Conservation (phyloP, 1,284 basidiomycete species). For the Malassezia brasiliensis region DNA sequence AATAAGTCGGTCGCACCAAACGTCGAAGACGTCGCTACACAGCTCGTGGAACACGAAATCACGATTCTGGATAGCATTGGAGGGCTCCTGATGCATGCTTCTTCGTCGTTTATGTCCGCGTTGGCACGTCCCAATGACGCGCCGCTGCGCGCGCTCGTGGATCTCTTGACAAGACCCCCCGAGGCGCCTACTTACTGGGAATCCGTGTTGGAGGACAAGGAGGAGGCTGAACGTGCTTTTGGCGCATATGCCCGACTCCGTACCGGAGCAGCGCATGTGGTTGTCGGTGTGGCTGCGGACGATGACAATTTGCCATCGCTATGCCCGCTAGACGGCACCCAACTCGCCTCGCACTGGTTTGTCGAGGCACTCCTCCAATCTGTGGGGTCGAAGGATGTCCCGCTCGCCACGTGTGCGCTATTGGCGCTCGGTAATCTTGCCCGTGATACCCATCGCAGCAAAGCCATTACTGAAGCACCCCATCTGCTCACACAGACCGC, state of each 20-base stretch:
- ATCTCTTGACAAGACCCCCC: neutral
- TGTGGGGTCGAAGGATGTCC: slow-evolving; percentile 62
- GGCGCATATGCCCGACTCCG: neutral
- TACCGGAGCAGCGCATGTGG: slow-evolving; percentile 56
- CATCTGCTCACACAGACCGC: neutral
- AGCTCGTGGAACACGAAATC: neutral
- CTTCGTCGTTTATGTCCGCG: neutral
- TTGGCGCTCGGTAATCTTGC: slow-evolving; percentile 72
- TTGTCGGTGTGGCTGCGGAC: slow-evolving; percentile 74
- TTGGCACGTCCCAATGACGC: neutral
- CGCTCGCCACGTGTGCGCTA: slow-evolving; percentile 62
- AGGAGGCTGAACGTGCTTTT: neutral
- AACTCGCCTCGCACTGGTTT: neutral
- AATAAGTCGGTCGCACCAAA: neutral
- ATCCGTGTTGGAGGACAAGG: neutral
- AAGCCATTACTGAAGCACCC: neutral
- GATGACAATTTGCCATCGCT: slow-evolving; percentile 66
- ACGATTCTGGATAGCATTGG: neutral
- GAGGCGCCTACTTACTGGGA: neutral
- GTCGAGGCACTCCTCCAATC: slow-evolving; percentile 47
- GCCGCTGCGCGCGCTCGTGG: neutral
- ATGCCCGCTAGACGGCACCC: slow-evolving; percentile 40
- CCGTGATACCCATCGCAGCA: slow-evolving; percentile 47
- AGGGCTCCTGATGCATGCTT: neutral
- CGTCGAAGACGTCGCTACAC: too few species aligned